Base-by-base conservation (phyloP, 2,329 filamentous ascomycete species). In the Clonostachys sp. region DNA sequence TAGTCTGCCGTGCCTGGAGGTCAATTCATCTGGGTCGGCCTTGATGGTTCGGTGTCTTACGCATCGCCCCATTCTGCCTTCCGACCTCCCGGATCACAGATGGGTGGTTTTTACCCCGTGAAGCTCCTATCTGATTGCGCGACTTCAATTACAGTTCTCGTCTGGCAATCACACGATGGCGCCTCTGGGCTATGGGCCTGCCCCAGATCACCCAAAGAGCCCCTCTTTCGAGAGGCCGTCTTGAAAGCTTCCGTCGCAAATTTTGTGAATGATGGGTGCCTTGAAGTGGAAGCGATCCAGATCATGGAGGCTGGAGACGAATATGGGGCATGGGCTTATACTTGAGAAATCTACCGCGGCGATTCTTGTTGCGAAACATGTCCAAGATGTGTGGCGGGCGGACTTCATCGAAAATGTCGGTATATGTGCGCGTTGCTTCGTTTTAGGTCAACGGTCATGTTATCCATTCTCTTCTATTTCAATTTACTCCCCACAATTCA, bases 1-100 rank as follows among this genome's bases (percentile, higher is more conserved):
- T 10, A 70, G 65, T 74, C 80, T 34, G 58, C 72, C 33, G 83
- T 85, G 5, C 81, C 83, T 6, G 83, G 83, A 30, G 83, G 84
- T 24, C 83, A 87, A 56, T 64, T 72, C 48, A 71, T 84, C 55
- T 87, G 80, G 61, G 70, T 86, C 48, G 67, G 64, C 4, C 67
- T 74, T 5, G 61, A 70, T 24, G 84, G 83, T 6, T 66, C 71
- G 10, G 61, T 87, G 48, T 67, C 70, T 47, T 86, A 78, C 65
- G 80, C 80, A 1, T 51, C 57, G 17, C 71, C 81, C 0, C 80
- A 85, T 64, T 82, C 78, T 0, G 63, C 61, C 3, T 64, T 57
- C 48, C 73, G 75, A 6, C 80, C 81, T 0, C 51, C 62, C 0
- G 81, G 79, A 10, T 74, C 79, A 8, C 61, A 72, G 36, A 46